Conservation (phyloP, 495 filamentous ascomycete genomes). For the Chaetomium tenue region DNA sequence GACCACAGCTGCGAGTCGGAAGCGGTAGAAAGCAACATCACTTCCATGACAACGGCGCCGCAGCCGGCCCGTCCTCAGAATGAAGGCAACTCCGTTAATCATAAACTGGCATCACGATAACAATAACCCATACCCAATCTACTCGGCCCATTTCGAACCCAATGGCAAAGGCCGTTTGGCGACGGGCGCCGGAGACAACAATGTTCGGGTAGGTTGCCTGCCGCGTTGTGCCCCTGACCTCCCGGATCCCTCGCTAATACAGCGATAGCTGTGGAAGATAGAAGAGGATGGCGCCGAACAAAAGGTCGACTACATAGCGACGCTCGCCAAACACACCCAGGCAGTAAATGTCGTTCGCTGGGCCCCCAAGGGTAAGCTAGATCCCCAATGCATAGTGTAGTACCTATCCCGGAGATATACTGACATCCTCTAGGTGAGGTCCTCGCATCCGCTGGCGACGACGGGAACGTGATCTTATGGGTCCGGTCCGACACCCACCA, state of each 20-base stretch:
- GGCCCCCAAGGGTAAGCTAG: constrained; percentile 73
- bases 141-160: constrained; percentile 93
- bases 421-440: constrained; percentile 68
- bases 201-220: constrained; percentile 74
- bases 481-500: constrained; percentile 73
- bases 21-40: not conserved
- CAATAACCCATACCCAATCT: constrained; percentile 82
- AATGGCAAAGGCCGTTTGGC: constrained; percentile 90
- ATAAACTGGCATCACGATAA: constrained; percentile 97
- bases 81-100: constrained; percentile 89
- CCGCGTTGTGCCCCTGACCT: not conserved
- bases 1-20: not conserved
- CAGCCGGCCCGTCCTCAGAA: constrained; percentile 45
- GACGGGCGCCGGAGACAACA: constrained; percentile 94
- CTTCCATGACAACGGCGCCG: constrained; percentile 21
- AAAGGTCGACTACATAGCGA: constrained; percentile 86
- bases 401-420: not conserved
- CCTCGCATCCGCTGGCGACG: constrained; percentile 91
- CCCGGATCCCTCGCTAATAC: constrained; percentile 10
- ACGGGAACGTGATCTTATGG: constrained; percentile 96
- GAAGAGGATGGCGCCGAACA: constrained; percentile 82
- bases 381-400: not conserved
- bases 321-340: constrained; percentile 88
- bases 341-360: constrained; percentile 98
- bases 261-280: constrained; percentile 78